A percentile compares a stretch with the other conserved stretches of the same genome.
phyloP scores from a whole-genome alignment of 192 early-diverging fungal genomes.

The Backusella australiensis region DNA sequence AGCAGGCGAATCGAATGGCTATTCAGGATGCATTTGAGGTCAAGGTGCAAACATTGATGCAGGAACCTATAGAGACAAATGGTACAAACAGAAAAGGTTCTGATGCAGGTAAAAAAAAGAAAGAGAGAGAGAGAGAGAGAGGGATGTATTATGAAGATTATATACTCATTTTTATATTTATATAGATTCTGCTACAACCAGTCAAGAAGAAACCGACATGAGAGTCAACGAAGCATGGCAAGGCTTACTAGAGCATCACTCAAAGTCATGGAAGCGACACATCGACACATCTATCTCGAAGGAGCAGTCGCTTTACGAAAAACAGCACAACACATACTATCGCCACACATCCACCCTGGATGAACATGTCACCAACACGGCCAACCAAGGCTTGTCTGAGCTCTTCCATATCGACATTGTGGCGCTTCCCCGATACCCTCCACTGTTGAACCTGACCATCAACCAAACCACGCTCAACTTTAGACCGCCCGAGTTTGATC shows the following conservation, averaged over 20 bases:
- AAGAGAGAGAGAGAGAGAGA: neutral
- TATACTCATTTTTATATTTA: too few relatives aligned
- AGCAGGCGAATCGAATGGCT: constrained; percentile 34
- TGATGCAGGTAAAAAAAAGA: neutral
- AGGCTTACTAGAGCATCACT: constrained; percentile 31
- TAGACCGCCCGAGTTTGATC: constrained; percentile 29
- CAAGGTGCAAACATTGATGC: constrained; percentile 27
- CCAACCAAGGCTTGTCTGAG: neutral
- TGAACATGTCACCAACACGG: neutral
- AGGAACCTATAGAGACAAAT: neutral
- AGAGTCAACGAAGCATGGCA: constrained; percentile 25
- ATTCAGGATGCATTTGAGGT: constrained; percentile 38
- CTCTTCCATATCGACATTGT: constrained; percentile 21
- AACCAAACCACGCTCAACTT: constrained; percentile 10
- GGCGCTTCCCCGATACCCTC: constrained; percentile 14
- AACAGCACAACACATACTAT: neutral
- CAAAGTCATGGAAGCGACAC: constrained; percentile 33
- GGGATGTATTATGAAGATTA: neutral
- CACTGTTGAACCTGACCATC: constrained; percentile 35
- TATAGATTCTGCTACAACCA: neutral
- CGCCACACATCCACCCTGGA: neutral
- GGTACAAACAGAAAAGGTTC: neutral
- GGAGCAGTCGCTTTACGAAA: constrained; percentile 8
- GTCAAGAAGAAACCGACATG: constrained; percentile 9
- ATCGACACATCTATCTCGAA: constrained; percentile 14